phyloP scores from a whole-genome alignment of 2,329 filamentous ascomycete genomes.

The Trichoderma brevicompactum region DNA sequence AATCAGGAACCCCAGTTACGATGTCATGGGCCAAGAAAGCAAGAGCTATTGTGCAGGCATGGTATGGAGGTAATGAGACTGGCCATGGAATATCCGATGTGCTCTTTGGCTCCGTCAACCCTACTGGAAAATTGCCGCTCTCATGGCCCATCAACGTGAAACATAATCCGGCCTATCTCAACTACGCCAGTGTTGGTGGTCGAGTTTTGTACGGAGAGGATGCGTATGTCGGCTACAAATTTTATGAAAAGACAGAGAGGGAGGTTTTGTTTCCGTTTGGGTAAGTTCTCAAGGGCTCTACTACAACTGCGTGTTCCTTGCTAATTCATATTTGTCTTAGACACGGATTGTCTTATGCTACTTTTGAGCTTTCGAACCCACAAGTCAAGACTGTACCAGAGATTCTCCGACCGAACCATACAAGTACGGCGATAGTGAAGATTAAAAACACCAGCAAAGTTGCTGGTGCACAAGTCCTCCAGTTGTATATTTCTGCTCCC shows the following conservation, averaged over 20 bases:
- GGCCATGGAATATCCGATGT: slow-evolving; percentile 11
- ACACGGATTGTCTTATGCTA: background rate
- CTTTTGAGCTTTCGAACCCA: slow-evolving; percentile 2
- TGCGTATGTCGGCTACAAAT: slow-evolving; percentile 14
- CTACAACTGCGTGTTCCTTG: too few species aligned
- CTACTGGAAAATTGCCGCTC: background rate
- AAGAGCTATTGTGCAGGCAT: slow-evolving; percentile 5
- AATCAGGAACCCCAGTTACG: slow-evolving; percentile 11
- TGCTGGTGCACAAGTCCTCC: background rate
- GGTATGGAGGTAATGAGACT: slow-evolving; percentile 15
- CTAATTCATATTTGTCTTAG: background rate
- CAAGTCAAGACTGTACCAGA: slow-evolving; percentile 1
- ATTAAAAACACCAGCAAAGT: slow-evolving; percentile 1
- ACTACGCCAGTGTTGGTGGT: slow-evolving; percentile 11
- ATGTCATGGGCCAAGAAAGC: slow-evolving; percentile 1
- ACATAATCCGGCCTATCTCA: slow-evolving; percentile 12
- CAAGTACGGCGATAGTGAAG: background rate
- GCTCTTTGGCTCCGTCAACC: background rate
- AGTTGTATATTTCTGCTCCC: slow-evolving; percentile 7
- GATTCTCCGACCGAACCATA: background rate
- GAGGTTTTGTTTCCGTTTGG: slow-evolving; percentile 14
- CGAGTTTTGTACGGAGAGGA: slow-evolving; percentile 19
- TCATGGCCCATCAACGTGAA: slow-evolving; percentile 4
- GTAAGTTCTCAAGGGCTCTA: background rate
- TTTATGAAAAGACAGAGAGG: slow-evolving; percentile 12